Evolutionary conservation across 768 basidiomycete genomes (phyloP), one percentile per base, ranked within the genome.

Genomic region (Tylopilus rubrobrunneus): DNA sequence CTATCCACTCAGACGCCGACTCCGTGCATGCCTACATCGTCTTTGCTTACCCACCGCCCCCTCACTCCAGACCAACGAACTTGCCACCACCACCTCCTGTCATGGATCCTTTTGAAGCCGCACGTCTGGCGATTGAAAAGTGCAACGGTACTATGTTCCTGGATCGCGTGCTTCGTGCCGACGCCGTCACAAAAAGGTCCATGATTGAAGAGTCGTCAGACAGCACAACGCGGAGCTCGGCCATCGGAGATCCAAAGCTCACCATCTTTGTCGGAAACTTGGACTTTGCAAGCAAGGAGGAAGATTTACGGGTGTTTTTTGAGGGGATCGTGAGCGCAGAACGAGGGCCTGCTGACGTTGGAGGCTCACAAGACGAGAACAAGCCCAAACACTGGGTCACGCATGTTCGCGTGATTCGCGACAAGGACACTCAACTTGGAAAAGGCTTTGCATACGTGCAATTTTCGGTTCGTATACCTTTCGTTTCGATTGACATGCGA

Each of bases 391-490:
- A 77, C 14, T 92, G 89, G 89, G 91, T 95, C 17, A 82, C 79
- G 8, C 83, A 82, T 34, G 92, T 97, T n/a, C 81, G 96, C 41
- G 84, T 97, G 61, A 79, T 97, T 48, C 80, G 91, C 45, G 96
- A 98, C 68, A 84, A 83, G 60, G 92, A 89, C 54, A 97, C 92
- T 1, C 92, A 93, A 60, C 80, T 98, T 14, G 96, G 95, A 12
- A 97, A 96, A 72, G 95, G 95, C 5, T 95, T 98, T 67, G 92
- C 89, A 10, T 97, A 98, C 64, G 85, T 98, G 19, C 86, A 92
- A 61, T 91, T 98, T 57, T 68, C 75, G 52, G 96, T 96, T 45
- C 43, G 56, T 56, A 23, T n/a, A 1, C 33, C 19, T 28, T 53
- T 45, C 25, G 4, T 40, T 25, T 17, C 48, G 31, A 31, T 31